Evolutionary conservation across 2,329 filamentous ascomycete species (phyloP).

Genomic region (Pyrenophora seminiperda): DNA sequence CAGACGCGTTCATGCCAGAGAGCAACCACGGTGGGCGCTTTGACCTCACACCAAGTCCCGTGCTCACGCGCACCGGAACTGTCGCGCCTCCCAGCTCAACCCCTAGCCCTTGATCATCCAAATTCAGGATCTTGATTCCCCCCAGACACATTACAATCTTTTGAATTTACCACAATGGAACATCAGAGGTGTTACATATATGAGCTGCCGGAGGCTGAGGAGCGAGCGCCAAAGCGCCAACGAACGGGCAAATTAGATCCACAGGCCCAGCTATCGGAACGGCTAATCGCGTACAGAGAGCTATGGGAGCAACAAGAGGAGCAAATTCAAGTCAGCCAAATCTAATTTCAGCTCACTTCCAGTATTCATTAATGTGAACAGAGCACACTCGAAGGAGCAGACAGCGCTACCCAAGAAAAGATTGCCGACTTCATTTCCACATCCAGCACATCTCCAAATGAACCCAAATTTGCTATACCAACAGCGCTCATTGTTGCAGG

Average conservation of each 20-base stretch:
- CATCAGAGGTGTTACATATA: slow-evolving; percentile 57
- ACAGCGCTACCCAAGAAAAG: slow-evolving; percentile 47
- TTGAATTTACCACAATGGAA: slow-evolving; percentile 47
- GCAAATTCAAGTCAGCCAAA: slow-evolving; percentile 61
- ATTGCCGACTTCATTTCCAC: slow-evolving; percentile 49
- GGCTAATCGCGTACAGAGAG: slow-evolving; percentile 65
- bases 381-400: slow-evolving; percentile 48
- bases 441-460: slow-evolving; percentile 24
- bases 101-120: slow-evolving; percentile 13
- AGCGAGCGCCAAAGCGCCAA: slow-evolving; percentile 50
- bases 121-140: slow-evolving; percentile 1
- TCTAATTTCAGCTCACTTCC: background rate
- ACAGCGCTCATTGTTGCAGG: slow-evolving; percentile 77
- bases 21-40: background rate
- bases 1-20: too few species aligned
- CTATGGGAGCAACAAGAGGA: slow-evolving; percentile 69
- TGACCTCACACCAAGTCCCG: slow-evolving; percentile 30
- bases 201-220: slow-evolving; percentile 42
- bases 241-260: slow-evolving; percentile 39
- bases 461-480: slow-evolving; percentile 59
- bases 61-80: slow-evolving; percentile 35
- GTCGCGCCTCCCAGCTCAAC: slow-evolving; percentile 18
- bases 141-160: background rate
- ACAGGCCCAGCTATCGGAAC: slow-evolving; percentile 46
- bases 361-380: slow-evolving; percentile 25